Evolutionary conservation across 441 rosid genomes (phyloP).

Genomic region (Populus tomentosa): DNA sequence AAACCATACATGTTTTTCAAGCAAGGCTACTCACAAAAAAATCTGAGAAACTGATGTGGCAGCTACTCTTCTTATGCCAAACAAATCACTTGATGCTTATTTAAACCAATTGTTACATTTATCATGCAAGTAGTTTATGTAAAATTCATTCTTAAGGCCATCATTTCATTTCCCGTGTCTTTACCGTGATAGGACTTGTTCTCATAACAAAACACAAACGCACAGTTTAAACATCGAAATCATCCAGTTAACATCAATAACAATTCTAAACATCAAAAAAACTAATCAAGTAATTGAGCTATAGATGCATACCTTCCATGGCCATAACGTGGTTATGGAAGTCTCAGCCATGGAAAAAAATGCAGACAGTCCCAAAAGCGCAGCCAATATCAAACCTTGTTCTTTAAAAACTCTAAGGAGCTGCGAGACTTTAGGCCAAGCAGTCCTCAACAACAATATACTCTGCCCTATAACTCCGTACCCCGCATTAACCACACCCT

Average conservation of each 20-base stretch:
- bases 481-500: constrained; percentile 72
- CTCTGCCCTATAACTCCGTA: constrained; percentile 73
- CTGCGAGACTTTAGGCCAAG: constrained; percentile 79
- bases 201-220: background rate
- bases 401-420: constrained; percentile 76
- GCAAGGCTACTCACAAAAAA: background rate
- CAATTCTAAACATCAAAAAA: background rate
- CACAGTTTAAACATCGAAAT: background rate
- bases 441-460: constrained; percentile 51
- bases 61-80: background rate
- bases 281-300: background rate
- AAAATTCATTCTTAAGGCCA: no score
- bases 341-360: constrained; percentile 99
- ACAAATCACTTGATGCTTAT: no score
- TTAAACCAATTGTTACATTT: background rate
- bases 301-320: constrained; percentile 82
- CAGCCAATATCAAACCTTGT: constrained; percentile 83
- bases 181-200: no score
- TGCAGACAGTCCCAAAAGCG: constrained; percentile 81
- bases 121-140: background rate
- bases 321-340: constrained; percentile 94
- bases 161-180: no score
- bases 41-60: background rate
- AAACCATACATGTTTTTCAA: background rate
- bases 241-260: background rate